Percentiles rank a stretch among this genome's conserved stretches.
Evolutionary conservation across 2,329 filamentous ascomycete genomes (phyloP).

Genomic region (Gliomastix tumulicola): DNA sequence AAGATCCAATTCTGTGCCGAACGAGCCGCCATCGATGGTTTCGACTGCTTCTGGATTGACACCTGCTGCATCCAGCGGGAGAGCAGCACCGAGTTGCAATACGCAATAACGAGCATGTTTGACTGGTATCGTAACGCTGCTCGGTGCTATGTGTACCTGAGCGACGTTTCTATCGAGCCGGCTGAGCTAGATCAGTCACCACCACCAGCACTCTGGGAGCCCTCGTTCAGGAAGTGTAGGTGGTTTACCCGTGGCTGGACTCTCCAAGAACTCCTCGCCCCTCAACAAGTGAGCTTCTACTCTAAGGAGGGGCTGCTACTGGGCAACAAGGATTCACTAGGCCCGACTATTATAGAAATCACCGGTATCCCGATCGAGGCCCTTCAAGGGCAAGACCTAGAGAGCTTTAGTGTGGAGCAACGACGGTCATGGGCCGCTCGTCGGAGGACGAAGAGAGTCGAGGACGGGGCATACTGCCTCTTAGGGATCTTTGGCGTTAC

Average conservation of each 20-base stretch:
- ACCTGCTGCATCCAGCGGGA: slow-evolving; percentile 14
- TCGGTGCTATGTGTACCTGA: slow-evolving; percentile 7
- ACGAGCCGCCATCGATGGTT: slow-evolving; percentile 1
- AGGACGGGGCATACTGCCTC: background rate
- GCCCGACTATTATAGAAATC: background rate
- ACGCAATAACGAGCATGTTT: slow-evolving; percentile 14
- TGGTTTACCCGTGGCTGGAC: slow-evolving; percentile 4
- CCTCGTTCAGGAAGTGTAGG: background rate
- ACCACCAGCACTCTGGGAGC: too few species aligned
- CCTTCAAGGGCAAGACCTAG: background rate
- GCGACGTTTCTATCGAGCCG: slow-evolving; percentile 6
- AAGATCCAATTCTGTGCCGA: slow-evolving; percentile 8
- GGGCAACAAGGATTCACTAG: background rate
- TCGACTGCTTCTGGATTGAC: slow-evolving; percentile 9
- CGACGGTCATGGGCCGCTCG: background rate
- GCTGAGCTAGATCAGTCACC: background rate
- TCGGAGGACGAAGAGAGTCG: background rate
- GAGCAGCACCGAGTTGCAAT: slow-evolving; percentile 8
- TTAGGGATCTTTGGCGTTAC: background rate
- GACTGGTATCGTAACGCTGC: slow-evolving; percentile 8
- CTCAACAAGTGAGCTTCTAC: background rate
- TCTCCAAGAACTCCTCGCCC: background rate
- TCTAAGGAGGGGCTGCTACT: background rate
- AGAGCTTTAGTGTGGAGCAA: background rate
- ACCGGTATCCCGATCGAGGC: background rate